These are phyloP conservation scores for Grosmannia penicillata DNA, from an alignment of 2,329 filamentous ascomycete species.

Conservation along the genomic window DNA sequence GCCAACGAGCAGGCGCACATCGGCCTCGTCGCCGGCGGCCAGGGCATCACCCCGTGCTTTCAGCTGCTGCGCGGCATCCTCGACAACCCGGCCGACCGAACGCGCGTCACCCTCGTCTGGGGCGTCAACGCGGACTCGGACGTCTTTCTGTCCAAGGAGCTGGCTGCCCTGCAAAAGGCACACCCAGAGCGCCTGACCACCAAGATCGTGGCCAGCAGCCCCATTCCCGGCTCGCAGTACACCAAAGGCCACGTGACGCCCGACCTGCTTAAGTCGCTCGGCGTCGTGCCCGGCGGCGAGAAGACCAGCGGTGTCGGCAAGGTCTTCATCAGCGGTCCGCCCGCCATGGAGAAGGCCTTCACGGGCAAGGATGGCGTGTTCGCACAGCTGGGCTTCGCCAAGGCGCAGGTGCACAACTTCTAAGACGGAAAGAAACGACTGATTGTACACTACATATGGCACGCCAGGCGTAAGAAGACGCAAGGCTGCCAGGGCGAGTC, in stretches of 20 bases:
- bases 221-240: slow-evolving; percentile 23
- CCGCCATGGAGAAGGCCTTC: slow-evolving; percentile 46
- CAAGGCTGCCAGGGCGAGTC: no score
- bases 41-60: slow-evolving; percentile 58
- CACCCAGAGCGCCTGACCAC: slow-evolving; percentile 41
- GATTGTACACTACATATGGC: no score
- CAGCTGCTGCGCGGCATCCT: slow-evolving; percentile 49
- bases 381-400: slow-evolving; percentile 39
- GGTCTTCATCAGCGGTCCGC: slow-evolving; percentile 56
- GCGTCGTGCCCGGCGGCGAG: slow-evolving; percentile 15
- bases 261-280: slow-evolving; percentile 36
- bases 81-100: slow-evolving; percentile 44
- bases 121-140: slow-evolving; percentile 52
- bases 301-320: slow-evolving; percentile 22
- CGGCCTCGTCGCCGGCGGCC: slow-evolving; percentile 55
- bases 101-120: slow-evolving; percentile 48
- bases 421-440: no score
- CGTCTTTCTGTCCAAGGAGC: slow-evolving; percentile 40
- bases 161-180: slow-evolving; percentile 31
- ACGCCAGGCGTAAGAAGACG: no score
- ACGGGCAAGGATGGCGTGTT: slow-evolving; percentile 37
- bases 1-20: slow-evolving; percentile 34
- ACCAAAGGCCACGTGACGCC: slow-evolving; percentile 43
- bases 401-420: slow-evolving; percentile 44
- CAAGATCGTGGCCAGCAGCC: slow-evolving; percentile 40